These are phyloP conservation scores for Cordyceps farinosa DNA, from an alignment of 2,329 filamentous ascomycete genomes.

Conservation along the genomic window DNA sequence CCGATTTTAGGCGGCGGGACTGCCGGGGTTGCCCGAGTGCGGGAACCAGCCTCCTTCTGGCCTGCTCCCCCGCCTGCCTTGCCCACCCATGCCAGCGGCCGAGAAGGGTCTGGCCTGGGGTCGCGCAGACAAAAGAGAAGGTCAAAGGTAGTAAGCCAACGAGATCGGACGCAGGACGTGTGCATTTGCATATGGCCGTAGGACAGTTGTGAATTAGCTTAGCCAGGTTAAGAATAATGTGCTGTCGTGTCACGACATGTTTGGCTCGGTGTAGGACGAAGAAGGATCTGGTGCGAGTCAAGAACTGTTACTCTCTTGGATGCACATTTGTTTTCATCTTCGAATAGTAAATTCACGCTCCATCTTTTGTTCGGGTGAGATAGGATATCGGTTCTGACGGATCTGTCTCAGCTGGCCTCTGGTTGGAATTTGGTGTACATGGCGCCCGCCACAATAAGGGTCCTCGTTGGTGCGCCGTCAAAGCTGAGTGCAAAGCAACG, in stretches of 20 bases:
- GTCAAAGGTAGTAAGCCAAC: not conserved
- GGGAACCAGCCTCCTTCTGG: slow-evolving; percentile 12
- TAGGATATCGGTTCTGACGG: not conserved
- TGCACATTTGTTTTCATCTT: not conserved
- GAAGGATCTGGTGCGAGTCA: slow-evolving; percentile 1
- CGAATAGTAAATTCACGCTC: not conserved
- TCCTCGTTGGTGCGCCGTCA: not conserved
- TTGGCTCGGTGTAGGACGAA: not conserved
- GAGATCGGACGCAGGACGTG: slow-evolving; percentile 13
- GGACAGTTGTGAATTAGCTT: not conserved
- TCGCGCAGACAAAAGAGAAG: not conserved
- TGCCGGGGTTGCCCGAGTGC: slow-evolving; percentile 9
- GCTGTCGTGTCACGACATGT: not conserved
- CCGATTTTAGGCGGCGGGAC: slow-evolving; percentile 15
- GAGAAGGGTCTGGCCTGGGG: slow-evolving; percentile 1
- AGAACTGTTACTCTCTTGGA: not conserved
- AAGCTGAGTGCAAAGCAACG: not conserved
- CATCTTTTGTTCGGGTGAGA: not conserved
- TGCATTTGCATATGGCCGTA: slow-evolving; percentile 12
- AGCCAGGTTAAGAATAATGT: not conserved
- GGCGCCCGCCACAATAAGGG: not conserved
- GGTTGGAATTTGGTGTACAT: not conserved
- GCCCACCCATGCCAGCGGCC: not conserved
- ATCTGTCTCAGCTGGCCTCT: slow-evolving; percentile 11
- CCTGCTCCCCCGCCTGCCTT: slow-evolving; percentile 2